Conservation (phyloP, 2,329 filamentous ascomycete species). For the Aureobasidium namibiae region DNA sequence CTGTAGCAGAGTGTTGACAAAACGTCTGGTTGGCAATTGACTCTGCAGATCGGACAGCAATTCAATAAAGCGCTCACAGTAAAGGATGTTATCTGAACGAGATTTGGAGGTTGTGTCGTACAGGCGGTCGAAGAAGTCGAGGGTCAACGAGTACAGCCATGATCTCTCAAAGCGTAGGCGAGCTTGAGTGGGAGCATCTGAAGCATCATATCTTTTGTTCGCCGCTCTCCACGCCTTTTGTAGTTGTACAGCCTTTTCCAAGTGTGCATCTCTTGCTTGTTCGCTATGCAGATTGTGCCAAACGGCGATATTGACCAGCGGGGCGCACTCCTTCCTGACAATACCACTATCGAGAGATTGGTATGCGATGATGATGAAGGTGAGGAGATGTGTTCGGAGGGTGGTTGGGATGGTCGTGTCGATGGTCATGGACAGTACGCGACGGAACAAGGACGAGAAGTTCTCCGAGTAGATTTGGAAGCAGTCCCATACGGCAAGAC, state of each 20-base stretch:
- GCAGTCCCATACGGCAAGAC: constrained; percentile 74
- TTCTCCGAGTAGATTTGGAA: constrained; percentile 71
- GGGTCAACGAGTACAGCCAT: constrained; percentile 79
- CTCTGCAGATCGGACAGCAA: constrained; percentile 85
- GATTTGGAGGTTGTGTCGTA: constrained; percentile 42
- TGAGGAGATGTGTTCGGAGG: constrained; percentile 69
- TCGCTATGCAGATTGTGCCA: constrained; percentile 91
- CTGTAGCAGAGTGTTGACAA: constrained; percentile 79
- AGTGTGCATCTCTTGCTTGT: constrained; percentile 59
- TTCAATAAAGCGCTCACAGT: constrained; percentile 90
- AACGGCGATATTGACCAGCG: constrained; percentile 85
- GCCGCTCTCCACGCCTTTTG: constrained; percentile 87
- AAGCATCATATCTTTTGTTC: constrained; percentile 76
- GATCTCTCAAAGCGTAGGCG: constrained; percentile 82
- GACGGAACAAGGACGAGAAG: constrained; percentile 83
- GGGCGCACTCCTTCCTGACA: constrained; percentile 92
- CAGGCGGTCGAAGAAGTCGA: constrained; percentile 72
- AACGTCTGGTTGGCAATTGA: constrained; percentile 85
- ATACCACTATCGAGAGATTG: constrained; percentile 84
- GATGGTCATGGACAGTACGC: constrained; percentile 77
- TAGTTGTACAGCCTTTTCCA: constrained; percentile 66
- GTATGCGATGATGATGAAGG: constrained; percentile 84
- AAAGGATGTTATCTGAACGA: constrained; percentile 53
- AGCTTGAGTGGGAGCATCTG: constrained; percentile 70
- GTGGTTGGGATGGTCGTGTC: constrained; percentile 36